A percentile compares a stretch with the other conserved stretches of the same genome.
These are phyloP conservation scores for Aspergillus panamensis DNA, from an alignment of 495 filamentous ascomycete genomes.

Conservation along the genomic window DNA sequence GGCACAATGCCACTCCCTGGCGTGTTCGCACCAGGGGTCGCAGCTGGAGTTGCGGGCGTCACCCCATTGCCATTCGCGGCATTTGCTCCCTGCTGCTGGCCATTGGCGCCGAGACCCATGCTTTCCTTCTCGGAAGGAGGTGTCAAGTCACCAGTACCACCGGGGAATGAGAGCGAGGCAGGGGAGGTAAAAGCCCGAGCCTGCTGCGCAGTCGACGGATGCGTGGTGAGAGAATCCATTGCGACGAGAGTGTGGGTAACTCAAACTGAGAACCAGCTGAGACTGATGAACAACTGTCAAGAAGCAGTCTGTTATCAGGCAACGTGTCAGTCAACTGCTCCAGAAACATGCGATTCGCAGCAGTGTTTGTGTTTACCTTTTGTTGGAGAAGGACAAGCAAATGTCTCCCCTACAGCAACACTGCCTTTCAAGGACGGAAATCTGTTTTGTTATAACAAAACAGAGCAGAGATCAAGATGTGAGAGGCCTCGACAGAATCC, in stretches of 20 bases:
- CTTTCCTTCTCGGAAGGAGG: slow-evolving; percentile 68
- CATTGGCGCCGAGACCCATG: slow-evolving; percentile 48
- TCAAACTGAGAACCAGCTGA: slow-evolving; percentile 26
- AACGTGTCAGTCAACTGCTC: background rate
- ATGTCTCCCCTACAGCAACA: slow-evolving; percentile 82
- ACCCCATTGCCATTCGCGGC: slow-evolving; percentile 73
- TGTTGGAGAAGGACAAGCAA: slow-evolving; percentile 95
- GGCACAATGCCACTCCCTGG: slow-evolving; percentile 91
- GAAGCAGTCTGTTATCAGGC: slow-evolving; percentile 18
- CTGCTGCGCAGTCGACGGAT: slow-evolving; percentile 82
- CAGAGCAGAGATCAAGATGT: slow-evolving; percentile 15
- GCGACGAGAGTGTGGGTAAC: slow-evolving; percentile 32
- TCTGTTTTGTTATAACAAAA: slow-evolving; percentile 13
- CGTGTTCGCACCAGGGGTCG: slow-evolving; percentile 77
- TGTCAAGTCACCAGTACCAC: slow-evolving; percentile 74
- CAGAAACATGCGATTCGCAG: background rate
- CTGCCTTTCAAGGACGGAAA: slow-evolving; percentile 19
- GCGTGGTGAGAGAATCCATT: slow-evolving; percentile 88
- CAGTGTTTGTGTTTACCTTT: slow-evolving; percentile 44
- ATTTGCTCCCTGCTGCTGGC: slow-evolving; percentile 59
- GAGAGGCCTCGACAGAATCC: slow-evolving; percentile 15
- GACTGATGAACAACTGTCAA: slow-evolving; percentile 16
- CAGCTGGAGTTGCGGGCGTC: slow-evolving; percentile 92
- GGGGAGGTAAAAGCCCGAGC: slow-evolving; percentile 89
- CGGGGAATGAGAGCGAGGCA: slow-evolving; percentile 85